Evolutionary conservation across 495 filamentous ascomycete genomes (phyloP), one percentile per base, ranked within the genome.

Genomic region (Mycothermus thermophilus): DNA sequence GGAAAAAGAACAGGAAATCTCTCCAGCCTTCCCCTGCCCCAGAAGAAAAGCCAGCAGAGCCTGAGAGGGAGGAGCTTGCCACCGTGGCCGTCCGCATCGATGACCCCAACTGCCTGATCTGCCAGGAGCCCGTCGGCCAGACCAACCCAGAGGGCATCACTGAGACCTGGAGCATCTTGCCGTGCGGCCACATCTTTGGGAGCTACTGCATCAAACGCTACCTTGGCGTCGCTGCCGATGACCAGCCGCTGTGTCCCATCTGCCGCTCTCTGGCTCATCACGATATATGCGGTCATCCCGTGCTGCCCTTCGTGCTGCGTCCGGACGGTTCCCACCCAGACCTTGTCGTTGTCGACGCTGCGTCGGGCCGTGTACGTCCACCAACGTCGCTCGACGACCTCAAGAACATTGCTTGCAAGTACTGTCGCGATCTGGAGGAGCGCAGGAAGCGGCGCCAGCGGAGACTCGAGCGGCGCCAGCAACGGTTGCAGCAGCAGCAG

Each of bases 131-230:
- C 7, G 46, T 65, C 32, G 59, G 59, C 24, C 12, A 38, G 12
- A 33, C 33, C 9, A 58, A 45, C 23, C 47, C 53, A 3, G 60
- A 63, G 31, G 59, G 59, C 37, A 44, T 57, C 33, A 25, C 46
- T 13, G 63, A 67, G 43, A 30, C 43, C 9, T 65, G 62, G 62
- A 57, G 57, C 25, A 29, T 41, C n/a, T 43, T 67, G 9, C 55
- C 62, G 16, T 67, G 63, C 42, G 57, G 59, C 4, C 63, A 67
- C 36, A 40, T 45, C 22, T 67, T 67, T 39, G 63, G 63, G 27
- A 53, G 53, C 28, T 40, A 55, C 27, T 67, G 63, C 55, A 64
- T 67, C 43, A 63, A 64, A 29, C 52, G 48, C 23, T 65, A 63
- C 46, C 48, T 67, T 5, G 44, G 47, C 30, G 46, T 60, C 37